phyloP scores from a whole-genome alignment of 2,329 filamentous ascomycete species.

The Colletotrichum tofieldiae region DNA sequence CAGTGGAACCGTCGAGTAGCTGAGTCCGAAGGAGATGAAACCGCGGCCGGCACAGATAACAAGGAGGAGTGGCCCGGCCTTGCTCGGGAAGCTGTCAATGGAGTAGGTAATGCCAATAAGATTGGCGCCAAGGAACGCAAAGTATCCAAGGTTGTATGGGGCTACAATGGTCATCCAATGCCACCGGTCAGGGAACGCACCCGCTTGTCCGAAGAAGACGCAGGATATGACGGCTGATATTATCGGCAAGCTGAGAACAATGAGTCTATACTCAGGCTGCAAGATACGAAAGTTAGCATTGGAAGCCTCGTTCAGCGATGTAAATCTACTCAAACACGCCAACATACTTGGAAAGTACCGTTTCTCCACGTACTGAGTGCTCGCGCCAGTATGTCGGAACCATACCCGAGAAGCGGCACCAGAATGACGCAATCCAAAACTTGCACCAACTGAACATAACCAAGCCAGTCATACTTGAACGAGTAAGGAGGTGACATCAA shows the following conservation, averaged over 20 bases:
- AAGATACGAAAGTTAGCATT: conserved; percentile 43
- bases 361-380: conserved; percentile 12
- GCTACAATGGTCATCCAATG: conserved; percentile 44
- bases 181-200: conserved; percentile 49
- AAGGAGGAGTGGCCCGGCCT: conserved; percentile 47
- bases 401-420: conserved; percentile 45
- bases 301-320: conserved; percentile 50
- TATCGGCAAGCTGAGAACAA: conserved; percentile 55
- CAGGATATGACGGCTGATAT: conserved; percentile 54
- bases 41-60: conserved; percentile 47
- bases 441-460: conserved; percentile 45
- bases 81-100: conserved; percentile 49
- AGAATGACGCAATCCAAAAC: conserved; percentile 44
- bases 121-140: conserved; percentile 49
- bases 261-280: conserved; percentile 57
- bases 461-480: conserved; percentile 41
- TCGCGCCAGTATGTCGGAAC: conserved; percentile 42
- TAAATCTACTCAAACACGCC: neutral
- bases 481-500: conserved; percentile 44
- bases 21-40: conserved; percentile 48
- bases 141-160: conserved; percentile 44
- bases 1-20: conserved; percentile 46
- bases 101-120: conserved; percentile 49
- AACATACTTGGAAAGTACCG: conserved; percentile 8
- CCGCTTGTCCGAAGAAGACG: conserved; percentile 57